These are phyloP conservation scores for Evernia prunastri DNA, from an alignment of 495 filamentous ascomycete species.

Conservation along the genomic window DNA sequence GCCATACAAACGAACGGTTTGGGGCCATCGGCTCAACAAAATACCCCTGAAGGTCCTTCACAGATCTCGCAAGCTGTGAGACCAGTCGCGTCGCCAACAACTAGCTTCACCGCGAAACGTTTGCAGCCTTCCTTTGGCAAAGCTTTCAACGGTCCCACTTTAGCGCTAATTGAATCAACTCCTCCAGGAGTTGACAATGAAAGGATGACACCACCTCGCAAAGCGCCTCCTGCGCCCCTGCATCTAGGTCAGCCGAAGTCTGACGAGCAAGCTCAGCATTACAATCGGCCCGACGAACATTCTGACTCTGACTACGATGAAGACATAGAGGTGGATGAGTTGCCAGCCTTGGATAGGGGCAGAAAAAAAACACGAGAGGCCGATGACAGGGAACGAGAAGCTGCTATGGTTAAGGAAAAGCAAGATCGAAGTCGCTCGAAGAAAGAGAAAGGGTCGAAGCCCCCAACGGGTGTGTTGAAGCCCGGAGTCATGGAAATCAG, in stretches of 20 bases:
- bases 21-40: constrained; percentile 4
- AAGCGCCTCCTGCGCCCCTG: constrained; percentile 77
- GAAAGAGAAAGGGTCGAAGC: constrained; percentile 48
- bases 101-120: constrained; percentile 29
- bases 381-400: constrained; percentile 74
- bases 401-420: constrained; percentile 53
- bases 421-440: constrained; percentile 59
- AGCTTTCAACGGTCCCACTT: constrained; percentile 16
- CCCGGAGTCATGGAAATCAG: not conserved
- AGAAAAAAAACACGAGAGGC: constrained; percentile 80
- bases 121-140: constrained; percentile 23
- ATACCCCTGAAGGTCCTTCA: not conserved
- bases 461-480: constrained; percentile 25
- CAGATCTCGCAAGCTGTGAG: constrained; percentile 16
- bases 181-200: constrained; percentile 21
- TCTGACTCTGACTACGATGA: constrained; percentile 84
- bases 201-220: constrained; percentile 54
- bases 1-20: constrained; percentile 17
- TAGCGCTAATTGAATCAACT: constrained; percentile 23
- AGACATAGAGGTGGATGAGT: constrained; percentile 58
- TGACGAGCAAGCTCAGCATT: constrained; percentile 39
- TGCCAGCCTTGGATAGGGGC: constrained; percentile 58
- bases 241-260: constrained; percentile 51
- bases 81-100: constrained; percentile 24
- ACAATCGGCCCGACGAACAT: constrained; percentile 49